phyloP scores from a whole-genome alignment of 148 eudicot genomes.

The Cornus suecica region DNA sequence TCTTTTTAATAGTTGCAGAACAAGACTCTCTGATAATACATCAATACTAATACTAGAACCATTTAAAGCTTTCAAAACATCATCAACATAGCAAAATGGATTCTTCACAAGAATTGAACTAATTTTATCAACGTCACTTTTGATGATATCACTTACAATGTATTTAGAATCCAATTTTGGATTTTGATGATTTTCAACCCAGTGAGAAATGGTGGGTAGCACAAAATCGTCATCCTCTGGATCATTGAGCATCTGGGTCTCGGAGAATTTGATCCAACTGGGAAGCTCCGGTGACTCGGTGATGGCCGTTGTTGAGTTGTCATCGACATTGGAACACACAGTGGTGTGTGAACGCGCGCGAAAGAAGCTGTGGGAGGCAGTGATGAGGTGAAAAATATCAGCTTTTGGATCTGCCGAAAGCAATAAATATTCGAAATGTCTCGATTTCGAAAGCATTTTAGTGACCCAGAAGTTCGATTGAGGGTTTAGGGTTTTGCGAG shows the following conservation, averaged over 20 bases:
- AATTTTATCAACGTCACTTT: slow-evolving; percentile 51
- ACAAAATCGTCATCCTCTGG: slow-evolving; percentile 61
- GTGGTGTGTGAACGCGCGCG: slow-evolving; percentile 27
- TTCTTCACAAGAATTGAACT: slow-evolving; percentile 40
- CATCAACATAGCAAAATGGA: slow-evolving; percentile 44
- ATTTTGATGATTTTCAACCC: slow-evolving; percentile 44
- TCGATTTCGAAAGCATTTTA: slow-evolving; percentile 19
- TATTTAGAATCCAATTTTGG: slow-evolving; percentile 32
- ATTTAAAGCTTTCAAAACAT: slow-evolving; percentile 36
- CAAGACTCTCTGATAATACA: slow-evolving; percentile 50
- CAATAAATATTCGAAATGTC: slow-evolving; percentile 6
- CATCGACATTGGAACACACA: slow-evolving; percentile 23
- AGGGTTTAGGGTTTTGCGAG: too few relatives aligned
- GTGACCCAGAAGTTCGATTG: too few relatives aligned
- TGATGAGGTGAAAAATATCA: background rate
- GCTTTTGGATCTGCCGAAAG: background rate
- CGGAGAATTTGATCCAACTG: slow-evolving; percentile 57
- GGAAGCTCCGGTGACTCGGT: slow-evolving; percentile 76
- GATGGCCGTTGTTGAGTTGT: slow-evolving; percentile 11
- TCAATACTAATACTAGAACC: slow-evolving; percentile 28
- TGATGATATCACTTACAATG: slow-evolving; percentile 32
- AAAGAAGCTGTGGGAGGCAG: too few relatives aligned
- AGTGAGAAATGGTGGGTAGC: slow-evolving; percentile 53
- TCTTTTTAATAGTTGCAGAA: slow-evolving; percentile 57
- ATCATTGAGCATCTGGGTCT: slow-evolving; percentile 20